Percentiles rank a stretch among this genome's conserved stretches.
phyloP scores from a whole-genome alignment of 495 filamentous ascomycete species.

The Xylaria intraflava region DNA sequence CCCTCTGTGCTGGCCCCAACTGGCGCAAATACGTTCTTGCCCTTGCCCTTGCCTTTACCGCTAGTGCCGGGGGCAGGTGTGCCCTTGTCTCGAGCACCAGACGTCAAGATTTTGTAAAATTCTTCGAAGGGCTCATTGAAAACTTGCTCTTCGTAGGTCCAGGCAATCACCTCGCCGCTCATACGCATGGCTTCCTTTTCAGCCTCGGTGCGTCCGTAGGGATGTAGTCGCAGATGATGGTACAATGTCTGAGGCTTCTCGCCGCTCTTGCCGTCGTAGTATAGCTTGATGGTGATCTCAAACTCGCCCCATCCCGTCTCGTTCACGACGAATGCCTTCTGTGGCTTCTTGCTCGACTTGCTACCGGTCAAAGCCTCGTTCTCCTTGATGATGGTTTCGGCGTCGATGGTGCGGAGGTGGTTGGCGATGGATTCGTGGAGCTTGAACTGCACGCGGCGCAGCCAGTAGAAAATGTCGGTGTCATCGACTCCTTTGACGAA shows the following conservation, averaged over 20 bases:
- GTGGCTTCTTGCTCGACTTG: conserved; percentile 42
- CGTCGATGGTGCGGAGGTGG: conserved; percentile 63
- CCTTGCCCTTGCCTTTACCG: conserved; percentile 39
- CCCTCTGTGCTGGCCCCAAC: conserved; percentile 26
- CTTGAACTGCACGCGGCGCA: conserved; percentile 96
- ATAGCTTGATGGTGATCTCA: conserved; percentile 86
- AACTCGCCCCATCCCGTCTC: conserved; percentile 99
- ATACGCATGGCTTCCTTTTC: conserved; percentile 60
- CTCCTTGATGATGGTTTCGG: conserved; percentile 47
- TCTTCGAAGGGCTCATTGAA: conserved; percentile 94
- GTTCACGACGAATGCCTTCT: conserved; percentile 59
- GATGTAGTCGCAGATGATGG: conserved; percentile 85
- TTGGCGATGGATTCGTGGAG: conserved; percentile 93
- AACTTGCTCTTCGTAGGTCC: conserved; percentile 82
- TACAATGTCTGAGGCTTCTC: conserved; percentile 91
- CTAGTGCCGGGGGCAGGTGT: conserved; percentile 24
- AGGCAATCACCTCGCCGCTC: conserved; percentile 60
- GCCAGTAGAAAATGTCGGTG: conserved; percentile 87
- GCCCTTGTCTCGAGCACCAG: conserved; percentile 43
- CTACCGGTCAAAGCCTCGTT: conserved; percentile 27
- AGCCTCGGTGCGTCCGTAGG: conserved; percentile 69
- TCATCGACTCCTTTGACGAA: conserved; percentile 82
- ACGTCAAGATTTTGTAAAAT: conserved; percentile 76
- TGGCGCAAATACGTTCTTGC: conserved; percentile 18
- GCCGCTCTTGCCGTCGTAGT: conserved; percentile 74